Base-by-base conservation (phyloP, 352 stramenopile genomes). In the Globisporangium cylindrosporum region DNA sequence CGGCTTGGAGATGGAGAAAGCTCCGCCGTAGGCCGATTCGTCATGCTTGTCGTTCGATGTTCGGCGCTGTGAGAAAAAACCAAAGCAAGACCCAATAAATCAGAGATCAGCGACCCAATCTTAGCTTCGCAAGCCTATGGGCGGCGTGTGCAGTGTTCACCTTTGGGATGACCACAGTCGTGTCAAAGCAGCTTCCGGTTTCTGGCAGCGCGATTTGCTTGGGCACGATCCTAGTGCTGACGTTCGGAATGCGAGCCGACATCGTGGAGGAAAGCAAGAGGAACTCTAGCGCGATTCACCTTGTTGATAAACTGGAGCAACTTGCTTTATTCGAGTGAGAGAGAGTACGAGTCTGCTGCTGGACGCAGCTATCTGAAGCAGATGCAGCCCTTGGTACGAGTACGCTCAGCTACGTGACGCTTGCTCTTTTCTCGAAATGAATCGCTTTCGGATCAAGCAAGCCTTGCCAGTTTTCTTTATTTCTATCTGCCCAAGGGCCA, bases 181-280 rank as follows among this genome's bases (percentile, higher is more conserved):
- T 94, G 77, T 99, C 96, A 67, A 99, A 98, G 72, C 95, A 98
- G 63, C 94, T 98, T 14, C 94, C 94, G 0, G 95, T 98, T 77
- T 98, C 91, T 7, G 84, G 80, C 27, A 97, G 66, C 22, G 84
- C 58, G 48, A 92, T 79, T 27, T 78, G 84, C 65, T 92, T 92
- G 18, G 87, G 84, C 69, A 93, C 87, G 63, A 94, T 91, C 46
- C 85, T 82, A 56, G 86, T 94, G 77, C 77, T 92, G 57, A 93
- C 85, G 63, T 94, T 94, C 9, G 87, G 85, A 55, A 94, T 94
- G 64, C 85, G 84, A 36, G 77, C 71, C 59, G 82, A 81, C 76
- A 88, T 89, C 62, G 24, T 70, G 32, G 4, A 38, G 43, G 10
- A 18, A 10, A 49, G 43, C 4, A 49, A n/a, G 15, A 41, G 25